Base-by-base conservation (phyloP, 2,329 filamentous ascomycete species). In the Ceratocystiopsis minuta region DNA sequence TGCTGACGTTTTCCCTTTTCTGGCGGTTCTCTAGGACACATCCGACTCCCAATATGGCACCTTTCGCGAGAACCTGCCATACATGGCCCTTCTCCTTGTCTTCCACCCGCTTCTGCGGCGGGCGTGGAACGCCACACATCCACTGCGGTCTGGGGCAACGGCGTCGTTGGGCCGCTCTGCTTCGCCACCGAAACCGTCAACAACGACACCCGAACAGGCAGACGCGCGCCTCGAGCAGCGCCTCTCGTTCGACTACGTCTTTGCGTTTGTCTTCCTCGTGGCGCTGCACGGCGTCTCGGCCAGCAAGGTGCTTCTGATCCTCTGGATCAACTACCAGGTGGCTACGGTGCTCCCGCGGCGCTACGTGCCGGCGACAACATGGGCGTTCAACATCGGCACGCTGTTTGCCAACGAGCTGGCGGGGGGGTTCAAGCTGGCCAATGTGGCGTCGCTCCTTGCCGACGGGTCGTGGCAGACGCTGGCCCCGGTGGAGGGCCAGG, bases 371-470 rank as follows among this genome's bases (percentile, higher is more conserved):
- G 64, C 64, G 3, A 76, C 71, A 9, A 93, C 88, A 0, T 98
- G 92, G 90, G 58, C 75, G 3, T 96, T 95, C 65, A 95, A 94
- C 53, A 72, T 98, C 43, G 69, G 67, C 20, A 80, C 78, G 5
- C 63, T 98, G 33, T 96, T 98, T 54, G 77, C 84, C 41, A 98
- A 98, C 54, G 90, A 98, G 58, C 61, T 95, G 6, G 76, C 67
- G 40, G 62, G 70, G 38, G 90, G 90, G 4, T 98, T 93, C 56
- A 75, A 57, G 36, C 80, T 85, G 47, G 70, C 68, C 14, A 64
- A 66, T 17, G 66, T 93, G 6, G 74, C 77, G 2, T 58, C 60
- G 36, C 56, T 69, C 38, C 55, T 80, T 34, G 34, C 45, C 13
- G 34, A 37, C 16, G 48, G 48, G 6, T 34, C 40, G 4, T 50